Percentiles rank a stretch among this genome's conserved stretches.
phyloP scores from a whole-genome alignment of 305 asterid genomes.

The Fraxinus platypoda region DNA sequence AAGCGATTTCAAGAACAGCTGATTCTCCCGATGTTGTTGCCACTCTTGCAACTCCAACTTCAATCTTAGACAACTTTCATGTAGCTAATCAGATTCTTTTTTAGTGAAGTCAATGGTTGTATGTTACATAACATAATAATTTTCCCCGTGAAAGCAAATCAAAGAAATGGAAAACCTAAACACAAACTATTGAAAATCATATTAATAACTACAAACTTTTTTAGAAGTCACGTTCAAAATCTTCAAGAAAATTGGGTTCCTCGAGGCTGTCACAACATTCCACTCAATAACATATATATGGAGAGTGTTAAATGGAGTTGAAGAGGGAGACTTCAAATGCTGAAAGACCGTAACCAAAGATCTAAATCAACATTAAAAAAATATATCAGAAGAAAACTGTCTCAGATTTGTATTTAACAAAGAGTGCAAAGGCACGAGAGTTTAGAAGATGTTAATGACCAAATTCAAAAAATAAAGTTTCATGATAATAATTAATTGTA shows the following conservation, averaged over 20 bases:
- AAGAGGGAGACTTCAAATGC: conserved; percentile 34
- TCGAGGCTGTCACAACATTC: not conserved
- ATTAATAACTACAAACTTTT: not conserved
- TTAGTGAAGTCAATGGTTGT: not conserved
- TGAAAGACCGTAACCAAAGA: conserved; percentile 46
- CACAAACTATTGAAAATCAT: not conserved
- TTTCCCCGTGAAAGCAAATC: not conserved
- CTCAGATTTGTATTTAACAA: not conserved
- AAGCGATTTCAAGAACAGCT: conserved; percentile 88
- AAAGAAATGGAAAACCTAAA: not conserved
- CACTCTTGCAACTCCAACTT: conserved; percentile 85
- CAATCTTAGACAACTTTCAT: conserved; percentile 84
- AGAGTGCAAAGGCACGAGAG: not conserved
- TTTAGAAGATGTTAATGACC: not conserved
- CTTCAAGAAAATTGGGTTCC: not conserved
- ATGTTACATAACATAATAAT: too few relatives aligned
- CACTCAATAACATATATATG: conserved; percentile 32
- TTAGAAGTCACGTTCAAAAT: conserved; percentile 11
- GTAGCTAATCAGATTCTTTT: not conserved
- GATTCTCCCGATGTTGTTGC: conserved; percentile 89
- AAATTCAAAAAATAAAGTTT: not conserved
- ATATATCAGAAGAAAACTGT: not conserved
- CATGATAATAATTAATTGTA: not conserved
- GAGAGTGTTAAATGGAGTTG: conserved; percentile 42
- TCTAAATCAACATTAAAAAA: conserved; percentile 31